phyloP scores from a whole-genome alignment of 2,329 filamentous ascomycete species.

The Microcyclospora pomicola region DNA sequence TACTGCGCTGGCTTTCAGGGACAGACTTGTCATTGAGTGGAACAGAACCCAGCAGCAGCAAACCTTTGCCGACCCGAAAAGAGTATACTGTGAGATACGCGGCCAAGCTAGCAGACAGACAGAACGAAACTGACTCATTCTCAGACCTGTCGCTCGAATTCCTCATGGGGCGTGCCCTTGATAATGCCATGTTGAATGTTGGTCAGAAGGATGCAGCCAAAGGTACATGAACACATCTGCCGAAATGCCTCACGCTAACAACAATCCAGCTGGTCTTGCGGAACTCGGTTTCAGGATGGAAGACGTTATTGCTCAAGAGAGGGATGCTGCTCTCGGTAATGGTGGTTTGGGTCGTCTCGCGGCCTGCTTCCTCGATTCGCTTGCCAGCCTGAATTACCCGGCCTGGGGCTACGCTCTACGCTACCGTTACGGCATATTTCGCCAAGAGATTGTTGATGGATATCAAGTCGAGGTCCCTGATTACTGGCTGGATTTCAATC shows the following conservation, averaged over 20 bases:
- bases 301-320: slow-evolving; percentile 86
- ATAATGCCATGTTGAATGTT: slow-evolving; percentile 98
- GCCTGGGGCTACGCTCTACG: slow-evolving; percentile 95
- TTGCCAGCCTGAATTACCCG: slow-evolving; percentile 87
- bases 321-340: slow-evolving; percentile 91
- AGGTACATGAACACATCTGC: slow-evolving; percentile 39
- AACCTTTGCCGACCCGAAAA: slow-evolving; percentile 79
- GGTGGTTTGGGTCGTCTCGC: slow-evolving; percentile 88
- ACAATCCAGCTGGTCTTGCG: slow-evolving; percentile 53
- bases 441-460: slow-evolving; percentile 95
- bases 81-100: slow-evolving; percentile 60
- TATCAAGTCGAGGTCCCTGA: slow-evolving; percentile 98
- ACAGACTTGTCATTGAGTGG: slow-evolving; percentile 88
- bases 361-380: slow-evolving; percentile 90
- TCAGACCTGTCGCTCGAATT: slow-evolving; percentile 86
- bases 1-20: slow-evolving; percentile 80
- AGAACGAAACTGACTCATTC: slow-evolving; percentile 1
- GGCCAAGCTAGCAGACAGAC: neutral
- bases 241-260: slow-evolving; percentile 8
- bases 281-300: slow-evolving; percentile 96
- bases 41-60: slow-evolving; percentile 96
- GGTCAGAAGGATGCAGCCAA: slow-evolving; percentile 73
- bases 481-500: slow-evolving; percentile 99
- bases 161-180: slow-evolving; percentile 86
- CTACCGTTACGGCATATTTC: slow-evolving; percentile 93